phyloP scores from a whole-genome alignment of 495 filamentous ascomycete species.

The Stereocaulon alpinum region DNA sequence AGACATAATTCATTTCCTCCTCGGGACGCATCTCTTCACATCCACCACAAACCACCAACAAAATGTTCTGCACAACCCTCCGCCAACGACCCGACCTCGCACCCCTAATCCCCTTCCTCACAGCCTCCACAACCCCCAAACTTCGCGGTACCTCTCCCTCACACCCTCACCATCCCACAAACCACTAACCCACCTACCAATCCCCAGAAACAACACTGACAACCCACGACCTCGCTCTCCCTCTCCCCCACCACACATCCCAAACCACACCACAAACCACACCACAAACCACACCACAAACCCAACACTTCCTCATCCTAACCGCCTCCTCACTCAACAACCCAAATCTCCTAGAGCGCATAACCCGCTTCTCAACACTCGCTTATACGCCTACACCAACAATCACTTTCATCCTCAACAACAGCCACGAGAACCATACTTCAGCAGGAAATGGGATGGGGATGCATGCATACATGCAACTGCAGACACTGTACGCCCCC shows the following conservation, averaged over 20 bases:
- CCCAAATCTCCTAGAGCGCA: conserved; percentile 27
- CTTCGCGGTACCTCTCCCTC: conserved; percentile 39
- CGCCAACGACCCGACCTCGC: conserved; percentile 43
- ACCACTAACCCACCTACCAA: conserved; percentile 10
- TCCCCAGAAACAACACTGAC: conserved; percentile 39
- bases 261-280: conserved; percentile 24
- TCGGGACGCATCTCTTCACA: background rate
- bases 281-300: conserved; percentile 17
- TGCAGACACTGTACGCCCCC: conserved; percentile 29
- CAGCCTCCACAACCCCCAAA: conserved; percentile 24
- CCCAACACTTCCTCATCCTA: conserved; percentile 46
- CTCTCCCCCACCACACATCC: conserved; percentile 18
- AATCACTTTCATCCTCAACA: conserved; percentile 45
- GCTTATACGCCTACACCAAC: conserved; percentile 33
- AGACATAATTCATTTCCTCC: no score
- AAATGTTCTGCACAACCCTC: conserved; percentile 47
- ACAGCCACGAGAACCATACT: conserved; percentile 16
- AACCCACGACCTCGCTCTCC: conserved; percentile 46
- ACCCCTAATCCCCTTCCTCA: conserved; percentile 35
- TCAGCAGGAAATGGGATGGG: conserved; percentile 12
- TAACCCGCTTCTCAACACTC: conserved; percentile 40
- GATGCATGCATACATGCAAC: conserved; percentile 23
- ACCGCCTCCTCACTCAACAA: conserved; percentile 36
- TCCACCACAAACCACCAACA: background rate
- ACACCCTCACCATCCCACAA: conserved; percentile 27